phyloP scores from a whole-genome alignment of 208 protist genomes.

The Trypanosoma lewisi region DNA sequence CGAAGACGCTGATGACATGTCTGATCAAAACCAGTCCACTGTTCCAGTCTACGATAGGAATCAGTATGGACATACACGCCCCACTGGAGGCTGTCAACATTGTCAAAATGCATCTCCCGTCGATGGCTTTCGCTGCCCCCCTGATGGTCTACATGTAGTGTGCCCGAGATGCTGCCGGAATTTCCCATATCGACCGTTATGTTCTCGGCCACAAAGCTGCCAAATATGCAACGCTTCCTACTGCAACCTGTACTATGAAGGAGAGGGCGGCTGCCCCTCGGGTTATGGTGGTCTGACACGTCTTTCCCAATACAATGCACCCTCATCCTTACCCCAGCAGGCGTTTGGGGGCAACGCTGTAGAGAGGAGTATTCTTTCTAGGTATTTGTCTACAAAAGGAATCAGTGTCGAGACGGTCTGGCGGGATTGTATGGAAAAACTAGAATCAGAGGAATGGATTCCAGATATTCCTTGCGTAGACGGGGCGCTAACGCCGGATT shows the following conservation, averaged over 20 bases:
- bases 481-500: conserved; percentile 33
- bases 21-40: not conserved
- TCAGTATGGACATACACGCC: not conserved
- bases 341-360: conserved; percentile 71
- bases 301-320: conserved; percentile 20
- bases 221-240: conserved; percentile 67
- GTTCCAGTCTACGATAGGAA: not conserved
- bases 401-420: conserved; percentile 42
- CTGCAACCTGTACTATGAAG: conserved; percentile 77
- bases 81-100: conserved; percentile 40
- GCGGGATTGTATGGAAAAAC: conserved; percentile 43
- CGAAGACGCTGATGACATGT: not conserved
- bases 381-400: conserved; percentile 42
- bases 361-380: conserved; percentile 68
- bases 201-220: conserved; percentile 68
- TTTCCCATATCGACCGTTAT: conserved; percentile 78
- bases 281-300: not conserved
- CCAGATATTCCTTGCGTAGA: conserved; percentile 61
- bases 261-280: conserved; percentile 33
- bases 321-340: conserved; percentile 35
- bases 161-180: conserved; percentile 43
- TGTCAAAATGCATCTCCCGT: conserved; percentile 46
- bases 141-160: conserved; percentile 41
- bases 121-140: conserved; percentile 68
- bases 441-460: conserved; percentile 46